Base-by-base conservation (phyloP, 768 basidiomycete genomes). In the Tylopilus intermedius region DNA sequence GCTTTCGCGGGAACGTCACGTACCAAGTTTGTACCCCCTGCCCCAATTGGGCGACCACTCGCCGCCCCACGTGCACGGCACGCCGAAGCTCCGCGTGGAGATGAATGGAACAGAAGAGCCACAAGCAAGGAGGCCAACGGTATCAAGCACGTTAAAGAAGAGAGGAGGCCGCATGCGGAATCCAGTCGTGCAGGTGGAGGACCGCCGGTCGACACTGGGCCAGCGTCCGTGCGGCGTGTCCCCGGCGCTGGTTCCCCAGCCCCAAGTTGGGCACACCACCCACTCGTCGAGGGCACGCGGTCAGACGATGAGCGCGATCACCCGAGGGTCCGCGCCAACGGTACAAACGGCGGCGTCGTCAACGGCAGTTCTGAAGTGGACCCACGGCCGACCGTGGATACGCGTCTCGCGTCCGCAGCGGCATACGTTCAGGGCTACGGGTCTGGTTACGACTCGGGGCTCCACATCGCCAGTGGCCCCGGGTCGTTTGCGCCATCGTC, bases 361-460 rank as follows among this genome's bases (percentile, higher is more conserved):
- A 10, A 18, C 8, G 21, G 45, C 5, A 40, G 43, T 18, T 37
- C 53, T n/a, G 50, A 48, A 8, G 43, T 21, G 39, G 47, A 51
- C 21, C 29, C 44, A 15, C 58, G 49, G 24, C 49, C 21, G 2
- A 52, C 15, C 14, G 48, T 56, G 44, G 57, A 29, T 2, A 26
- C 58, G 42, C 68, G 56, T 48, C 64, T 59, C 50, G 69, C 71
- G 2, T 74, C 72, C 10, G 68, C 73, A 1, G 62, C 62, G 11
- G 73, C 73, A 4, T 74, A 74, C 48, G 26, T 68, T 22, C 61
- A 61, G 29, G 72, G 72, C 14, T 74, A 67, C 33, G 69, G 67
- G 15, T 58, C 55, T 9, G 72, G 73, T n/a, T 73, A 72, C 33
- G 64, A 55, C 15, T 62, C 67, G 0, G 67, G 67, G 3, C 54